Conservation (phyloP, 768 basidiomycete species). For the Piloderma croceum region DNA sequence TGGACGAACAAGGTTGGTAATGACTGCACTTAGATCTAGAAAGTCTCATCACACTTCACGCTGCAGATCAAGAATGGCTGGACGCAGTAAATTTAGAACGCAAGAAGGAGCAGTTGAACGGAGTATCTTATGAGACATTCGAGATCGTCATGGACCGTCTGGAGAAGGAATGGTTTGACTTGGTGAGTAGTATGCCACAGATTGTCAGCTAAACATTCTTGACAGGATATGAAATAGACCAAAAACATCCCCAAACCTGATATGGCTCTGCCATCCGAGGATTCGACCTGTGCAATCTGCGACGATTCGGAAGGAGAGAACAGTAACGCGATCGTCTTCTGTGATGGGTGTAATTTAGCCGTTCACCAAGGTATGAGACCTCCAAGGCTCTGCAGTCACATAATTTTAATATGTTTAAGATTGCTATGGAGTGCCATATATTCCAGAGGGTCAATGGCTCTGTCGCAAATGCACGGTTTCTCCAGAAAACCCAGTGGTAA, state of each 20-base stretch:
- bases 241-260: conserved; percentile 91
- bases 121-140: conserved; percentile 78
- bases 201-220: not conserved
- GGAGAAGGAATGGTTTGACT: conserved; percentile 98
- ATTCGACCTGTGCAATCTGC: conserved; percentile 94
- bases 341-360: conserved; percentile 96
- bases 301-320: conserved; percentile 99
- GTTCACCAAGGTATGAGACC: conserved; percentile 87
- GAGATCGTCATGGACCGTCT: conserved; percentile 96
- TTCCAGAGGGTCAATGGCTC: conserved; percentile 99
- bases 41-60: conserved; percentile 1
- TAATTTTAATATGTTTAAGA: conserved; percentile 43
- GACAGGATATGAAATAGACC: conserved; percentile 46
- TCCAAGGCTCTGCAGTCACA: not conserved
- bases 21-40: not conserved
- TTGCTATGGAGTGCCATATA: conserved; percentile 98
- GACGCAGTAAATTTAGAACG: conserved; percentile 79
- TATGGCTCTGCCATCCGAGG: conserved; percentile 84
- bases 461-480: conserved; percentile 98
- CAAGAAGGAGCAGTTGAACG: conserved; percentile 65
- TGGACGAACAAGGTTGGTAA: conserved; percentile 91
- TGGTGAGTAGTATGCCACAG: conserved; percentile 49
- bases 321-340: conserved; percentile 98
- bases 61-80: conserved; percentile 89
- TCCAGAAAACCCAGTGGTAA: conserved; percentile 90